Conservation (phyloP, 352 stramenopile species). For the Pythium chondricola region DNA sequence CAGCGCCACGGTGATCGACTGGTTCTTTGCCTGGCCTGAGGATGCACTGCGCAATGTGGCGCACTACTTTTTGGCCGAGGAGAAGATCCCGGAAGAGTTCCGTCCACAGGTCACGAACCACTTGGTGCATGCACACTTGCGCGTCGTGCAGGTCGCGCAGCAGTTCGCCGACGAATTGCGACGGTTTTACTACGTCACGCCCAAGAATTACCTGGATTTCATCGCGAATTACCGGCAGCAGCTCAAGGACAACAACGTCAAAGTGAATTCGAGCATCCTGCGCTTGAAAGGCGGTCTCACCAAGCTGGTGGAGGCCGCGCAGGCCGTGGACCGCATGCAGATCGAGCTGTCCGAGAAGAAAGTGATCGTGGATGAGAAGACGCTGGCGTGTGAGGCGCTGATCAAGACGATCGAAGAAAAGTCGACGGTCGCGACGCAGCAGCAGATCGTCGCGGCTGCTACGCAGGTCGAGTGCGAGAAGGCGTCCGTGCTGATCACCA, state of each 20-base stretch:
- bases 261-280: conserved; percentile 87
- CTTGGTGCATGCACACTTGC: conserved; percentile 89
- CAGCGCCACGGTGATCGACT: conserved; percentile 92
- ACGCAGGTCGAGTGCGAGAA: conserved; percentile 91
- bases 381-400: conserved; percentile 86
- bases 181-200: conserved; percentile 95
- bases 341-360: conserved; percentile 93
- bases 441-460: conserved; percentile 86
- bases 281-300: conserved; percentile 88
- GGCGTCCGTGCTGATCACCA: conserved; percentile 86
- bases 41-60: conserved; percentile 92
- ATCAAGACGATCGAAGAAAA: conserved; percentile 95
- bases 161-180: conserved; percentile 90
- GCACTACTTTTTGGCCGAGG: conserved; percentile 90
- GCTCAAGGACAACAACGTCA: conserved; percentile 87
- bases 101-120: conserved; percentile 80
- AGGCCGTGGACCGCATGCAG: conserved; percentile 92
- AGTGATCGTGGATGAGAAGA: conserved; percentile 94
- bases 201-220: conserved; percentile 96
- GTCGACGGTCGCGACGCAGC: conserved; percentile 86
- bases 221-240: conserved; percentile 91
- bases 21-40: conserved; percentile 95
- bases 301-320: conserved; percentile 92
- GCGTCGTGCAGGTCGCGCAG: conserved; percentile 85
- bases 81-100: conserved; percentile 85